These are phyloP conservation scores for Zalerion maritima DNA, from an alignment of 495 filamentous ascomycete genomes.

Conservation along the genomic window DNA sequence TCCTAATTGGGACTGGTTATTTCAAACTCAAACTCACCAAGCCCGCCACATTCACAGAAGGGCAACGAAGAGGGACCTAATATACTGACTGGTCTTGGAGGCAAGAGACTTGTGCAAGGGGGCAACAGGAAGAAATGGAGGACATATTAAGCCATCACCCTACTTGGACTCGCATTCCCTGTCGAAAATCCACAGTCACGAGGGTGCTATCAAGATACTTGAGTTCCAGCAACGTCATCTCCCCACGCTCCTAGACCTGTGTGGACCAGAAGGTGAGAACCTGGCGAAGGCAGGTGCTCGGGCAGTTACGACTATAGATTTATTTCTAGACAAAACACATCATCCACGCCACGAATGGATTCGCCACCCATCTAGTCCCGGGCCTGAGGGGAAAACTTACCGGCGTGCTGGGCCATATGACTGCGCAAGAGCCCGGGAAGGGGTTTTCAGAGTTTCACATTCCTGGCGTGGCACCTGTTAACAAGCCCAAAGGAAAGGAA, in stretches of 20 bases:
- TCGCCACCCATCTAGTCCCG: slow-evolving; percentile 29
- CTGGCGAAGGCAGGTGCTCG: slow-evolving; percentile 17
- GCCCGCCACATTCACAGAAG: not conserved
- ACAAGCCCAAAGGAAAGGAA: too few relatives aligned
- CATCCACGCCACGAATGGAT: slow-evolving; percentile 36
- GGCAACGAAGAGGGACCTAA: slow-evolving; percentile 13
- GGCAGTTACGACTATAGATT: slow-evolving; percentile 22
- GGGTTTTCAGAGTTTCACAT: slow-evolving; percentile 6
- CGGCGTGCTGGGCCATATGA: slow-evolving; percentile 34
- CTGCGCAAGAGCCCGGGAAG: slow-evolving; percentile 17
- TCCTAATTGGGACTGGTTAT: not conserved
- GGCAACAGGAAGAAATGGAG: slow-evolving; percentile 24
- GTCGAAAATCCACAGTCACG: not conserved
- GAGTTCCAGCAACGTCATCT: slow-evolving; percentile 20
- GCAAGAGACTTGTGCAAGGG: slow-evolving; percentile 23
- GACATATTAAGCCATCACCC: slow-evolving; percentile 25
- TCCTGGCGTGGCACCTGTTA: too few relatives aligned
- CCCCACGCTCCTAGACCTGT: slow-evolving; percentile 13
- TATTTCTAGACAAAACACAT: slow-evolving; percentile 23
- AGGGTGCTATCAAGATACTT: slow-evolving; percentile 11
- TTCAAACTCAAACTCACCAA: too few relatives aligned
- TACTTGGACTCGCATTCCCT: slow-evolving; percentile 16
- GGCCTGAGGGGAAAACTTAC: slow-evolving; percentile 27
- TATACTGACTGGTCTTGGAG: slow-evolving; percentile 27
- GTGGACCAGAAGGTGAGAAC: slow-evolving; percentile 9